Conservation (phyloP, 1,139 yeast genomes). For the Geotrichum phurueaensis region DNA sequence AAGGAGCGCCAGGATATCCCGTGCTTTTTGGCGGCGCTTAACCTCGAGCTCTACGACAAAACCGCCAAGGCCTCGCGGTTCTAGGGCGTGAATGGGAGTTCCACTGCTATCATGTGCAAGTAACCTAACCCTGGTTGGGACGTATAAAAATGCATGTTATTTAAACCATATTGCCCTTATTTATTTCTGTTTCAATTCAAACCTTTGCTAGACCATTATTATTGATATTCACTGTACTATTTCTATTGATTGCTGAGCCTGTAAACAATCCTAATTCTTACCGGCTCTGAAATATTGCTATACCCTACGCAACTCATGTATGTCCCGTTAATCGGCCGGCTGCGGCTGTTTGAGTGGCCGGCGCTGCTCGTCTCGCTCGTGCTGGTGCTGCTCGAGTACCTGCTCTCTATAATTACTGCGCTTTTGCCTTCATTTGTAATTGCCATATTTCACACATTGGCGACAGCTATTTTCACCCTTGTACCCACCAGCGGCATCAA, state of each 20-base stretch:
- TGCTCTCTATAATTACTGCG: conserved; percentile 32
- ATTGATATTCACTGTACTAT: too few species aligned
- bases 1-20: conserved; percentile 66
- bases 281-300: background rate
- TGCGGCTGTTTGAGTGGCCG: conserved; percentile 32
- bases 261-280: background rate
- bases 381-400: conserved; percentile 31
- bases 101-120: too few species aligned
- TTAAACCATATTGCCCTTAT: too few species aligned
- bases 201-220: too few species aligned
- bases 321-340: conserved; percentile 30
- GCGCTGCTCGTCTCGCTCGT: conserved; percentile 31
- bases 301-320: conserved; percentile 21
- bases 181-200: too few species aligned
- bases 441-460: conserved; percentile 24
- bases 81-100: conserved; percentile 21
- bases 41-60: conserved; percentile 54
- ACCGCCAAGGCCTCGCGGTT: conserved; percentile 26
- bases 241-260: background rate
- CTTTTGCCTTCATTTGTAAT: conserved; percentile 32
- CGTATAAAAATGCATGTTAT: too few species aligned
- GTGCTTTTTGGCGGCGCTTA: conserved; percentile 73
- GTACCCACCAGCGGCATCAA: conserved; percentile 19
- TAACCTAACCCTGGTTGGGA: too few species aligned
- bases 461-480: conserved; percentile 20